Evolutionary conservation across 345 rosid genomes (phyloP), one percentile per base, ranked within the genome.

Genomic region (Melastoma malabathricum): DNA sequence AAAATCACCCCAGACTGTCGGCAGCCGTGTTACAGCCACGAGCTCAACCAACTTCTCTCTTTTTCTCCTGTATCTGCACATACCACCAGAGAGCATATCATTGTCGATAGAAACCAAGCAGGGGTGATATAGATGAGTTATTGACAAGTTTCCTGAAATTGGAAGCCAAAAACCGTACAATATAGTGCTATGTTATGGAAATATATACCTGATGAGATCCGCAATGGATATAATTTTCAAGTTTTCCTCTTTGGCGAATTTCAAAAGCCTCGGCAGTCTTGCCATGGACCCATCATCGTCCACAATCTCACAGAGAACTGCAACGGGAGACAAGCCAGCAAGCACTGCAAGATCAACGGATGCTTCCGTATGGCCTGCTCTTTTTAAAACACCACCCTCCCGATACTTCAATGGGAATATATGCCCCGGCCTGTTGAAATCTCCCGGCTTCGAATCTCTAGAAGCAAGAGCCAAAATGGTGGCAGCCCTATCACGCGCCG

Each of bases 261-360:
- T 59, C 10, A 76, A 81, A 48, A 89, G 89, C 53, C 76, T 82
- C 52, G 93, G 93, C 65, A 85, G 63, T 66, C 89, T 73, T 55
- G 95, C 97, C 95, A 84, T 89, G 58, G 95, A 89, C 27, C 97
- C 97, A 72, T 89, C 97, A 57, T 86, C 93, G 63, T 83, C 96
- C 45, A 80, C 89, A 57, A 86, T 60, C 75, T 80, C 89, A 59
- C 89, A 83, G 7, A 86, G 68, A 56, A 78, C 81, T 48, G 69
- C 92, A 53, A 75, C 83, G 55, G 89, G 96, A 23, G 68, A 72
- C 16, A 83, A 61, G 51, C 96, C 92, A 66, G 96, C 89, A 56
- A 86, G 74, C 61, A 83, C 53, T 3, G 82, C 68, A 52, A 86
- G 89, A 72, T 86, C 96, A 60, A 78, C 81, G 47, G 93, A 72